phyloP scores from a whole-genome alignment of 2,329 filamentous ascomycete species.

The Mariannaea sp. region DNA sequence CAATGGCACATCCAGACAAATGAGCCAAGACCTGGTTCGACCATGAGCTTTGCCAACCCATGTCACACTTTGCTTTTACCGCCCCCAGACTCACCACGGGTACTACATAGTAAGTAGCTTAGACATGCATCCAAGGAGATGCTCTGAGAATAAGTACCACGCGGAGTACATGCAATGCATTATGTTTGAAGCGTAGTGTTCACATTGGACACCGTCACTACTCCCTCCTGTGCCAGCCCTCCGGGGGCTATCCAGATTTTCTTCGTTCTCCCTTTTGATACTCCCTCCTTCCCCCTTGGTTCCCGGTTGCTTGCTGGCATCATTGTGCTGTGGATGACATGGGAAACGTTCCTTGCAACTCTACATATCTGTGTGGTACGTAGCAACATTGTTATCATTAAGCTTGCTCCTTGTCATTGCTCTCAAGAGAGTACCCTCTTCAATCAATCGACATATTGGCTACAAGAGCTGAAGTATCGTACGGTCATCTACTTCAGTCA shows the following conservation, averaged over 20 bases:
- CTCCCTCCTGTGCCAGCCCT: conserved; percentile 19
- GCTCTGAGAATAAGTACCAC: too few species aligned
- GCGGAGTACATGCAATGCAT: too few species aligned
- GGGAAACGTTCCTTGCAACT: conserved; percentile 22
- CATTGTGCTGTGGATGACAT: conserved; percentile 8
- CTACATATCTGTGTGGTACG: conserved; percentile 15
- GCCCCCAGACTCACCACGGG: not conserved
- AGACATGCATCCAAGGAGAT: too few species aligned
- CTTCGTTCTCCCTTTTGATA: conserved; percentile 17
- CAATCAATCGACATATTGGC: not conserved
- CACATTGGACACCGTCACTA: too few species aligned
- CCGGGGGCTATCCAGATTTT: conserved; percentile 7
- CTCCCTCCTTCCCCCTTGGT: conserved; percentile 2
- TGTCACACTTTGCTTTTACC: not conserved
- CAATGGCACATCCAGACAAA: not conserved
- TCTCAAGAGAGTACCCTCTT: conserved; percentile 6
- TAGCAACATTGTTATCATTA: conserved; percentile 17
- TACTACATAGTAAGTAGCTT: too few species aligned
- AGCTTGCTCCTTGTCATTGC: conserved; percentile 8
- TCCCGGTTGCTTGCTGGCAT: not conserved
- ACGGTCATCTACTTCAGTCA: conserved; percentile 13
- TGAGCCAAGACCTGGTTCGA: conserved; percentile 8
- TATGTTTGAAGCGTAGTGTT: too few species aligned
- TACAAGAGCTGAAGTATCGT: conserved; percentile 7
- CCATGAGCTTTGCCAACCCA: conserved; percentile 1